These are phyloP conservation scores for Tremellales sp. DNA, from an alignment of 1,284 basidiomycete genomes.

Conservation along the genomic window DNA sequence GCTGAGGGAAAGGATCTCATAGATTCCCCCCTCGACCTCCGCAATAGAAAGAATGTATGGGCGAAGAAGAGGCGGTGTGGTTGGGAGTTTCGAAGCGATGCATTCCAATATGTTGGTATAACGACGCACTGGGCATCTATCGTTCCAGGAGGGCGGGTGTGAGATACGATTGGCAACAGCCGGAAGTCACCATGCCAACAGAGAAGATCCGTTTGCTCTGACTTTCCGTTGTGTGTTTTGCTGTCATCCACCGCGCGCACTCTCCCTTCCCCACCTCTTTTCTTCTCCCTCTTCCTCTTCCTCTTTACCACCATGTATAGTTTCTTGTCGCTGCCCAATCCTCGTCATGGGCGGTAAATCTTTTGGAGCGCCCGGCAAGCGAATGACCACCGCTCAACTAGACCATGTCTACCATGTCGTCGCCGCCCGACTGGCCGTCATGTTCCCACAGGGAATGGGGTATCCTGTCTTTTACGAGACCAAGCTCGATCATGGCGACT, in stretches of 20 bases:
- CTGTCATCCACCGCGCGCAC: no score
- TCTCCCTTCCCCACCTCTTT: no score
- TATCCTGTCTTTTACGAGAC: conserved; percentile 9
- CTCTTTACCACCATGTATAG: not conserved
- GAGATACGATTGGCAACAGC: not conserved
- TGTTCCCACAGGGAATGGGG: conserved; percentile 4
- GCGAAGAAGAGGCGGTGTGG: not conserved
- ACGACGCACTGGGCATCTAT: not conserved
- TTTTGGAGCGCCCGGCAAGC: conserved; percentile 19
- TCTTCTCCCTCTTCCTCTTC: no score
- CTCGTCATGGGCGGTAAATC: conserved; percentile 40
- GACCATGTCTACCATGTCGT: conserved; percentile 6
- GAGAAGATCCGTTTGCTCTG: not conserved
- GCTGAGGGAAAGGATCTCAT: not conserved
- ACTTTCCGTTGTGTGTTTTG: not conserved
- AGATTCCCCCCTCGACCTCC: conserved; percentile 18
- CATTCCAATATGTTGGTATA: not conserved
- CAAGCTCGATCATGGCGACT: conserved; percentile 37
- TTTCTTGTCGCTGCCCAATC: not conserved
- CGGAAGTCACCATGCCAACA: not conserved
- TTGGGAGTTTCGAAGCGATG: not conserved
- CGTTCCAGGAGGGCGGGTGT: not conserved
- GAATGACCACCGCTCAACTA: conserved; percentile 20
- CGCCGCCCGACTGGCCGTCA: conserved; percentile 1
- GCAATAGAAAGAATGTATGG: conserved; percentile 9